These are phyloP conservation scores for Oryza rufipogon DNA, from an alignment of 176 grass and related monocot species.

Conservation along the genomic window DNA sequence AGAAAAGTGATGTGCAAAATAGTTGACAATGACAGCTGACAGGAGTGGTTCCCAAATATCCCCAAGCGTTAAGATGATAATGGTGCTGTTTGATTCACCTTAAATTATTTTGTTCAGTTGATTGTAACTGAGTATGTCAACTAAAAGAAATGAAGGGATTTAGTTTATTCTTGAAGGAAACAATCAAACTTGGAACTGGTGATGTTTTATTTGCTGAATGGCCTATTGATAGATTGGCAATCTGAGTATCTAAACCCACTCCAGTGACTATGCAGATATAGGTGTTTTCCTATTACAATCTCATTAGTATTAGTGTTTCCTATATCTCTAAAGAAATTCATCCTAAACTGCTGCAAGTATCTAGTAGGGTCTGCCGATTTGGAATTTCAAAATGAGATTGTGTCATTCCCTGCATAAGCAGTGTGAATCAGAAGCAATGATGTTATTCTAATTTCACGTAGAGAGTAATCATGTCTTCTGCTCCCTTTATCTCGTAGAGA, in stretches of 20 bases:
- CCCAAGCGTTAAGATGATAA: not conserved
- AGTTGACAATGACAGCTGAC: not conserved
- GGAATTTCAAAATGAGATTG: not conserved
- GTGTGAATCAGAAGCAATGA: not conserved
- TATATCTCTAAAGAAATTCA: not conserved
- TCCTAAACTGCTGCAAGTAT: not conserved
- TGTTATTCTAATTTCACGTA: not conserved
- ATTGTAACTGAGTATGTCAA: not conserved
- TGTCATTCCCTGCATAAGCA: not conserved
- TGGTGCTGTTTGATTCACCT: not conserved
- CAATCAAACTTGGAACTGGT: not conserved
- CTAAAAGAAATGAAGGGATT: not conserved
- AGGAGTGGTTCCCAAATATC: not conserved
- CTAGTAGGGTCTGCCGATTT: not conserved
- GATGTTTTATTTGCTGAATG: constrained; percentile 20
- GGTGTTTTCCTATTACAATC: not conserved
- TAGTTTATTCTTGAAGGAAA: not conserved
- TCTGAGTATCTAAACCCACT: constrained; percentile 9
- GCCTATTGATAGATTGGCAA: constrained; percentile 7
- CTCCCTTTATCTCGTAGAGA: not conserved
- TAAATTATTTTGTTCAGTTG: not conserved
- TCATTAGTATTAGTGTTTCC: not conserved
- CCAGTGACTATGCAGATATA: not conserved
- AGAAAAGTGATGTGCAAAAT: constrained; percentile 2
- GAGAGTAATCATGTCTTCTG: not conserved